Evolutionary conservation across 495 filamentous ascomycete genomes (phyloP).

Genomic region (Penicillium herquei): DNA sequence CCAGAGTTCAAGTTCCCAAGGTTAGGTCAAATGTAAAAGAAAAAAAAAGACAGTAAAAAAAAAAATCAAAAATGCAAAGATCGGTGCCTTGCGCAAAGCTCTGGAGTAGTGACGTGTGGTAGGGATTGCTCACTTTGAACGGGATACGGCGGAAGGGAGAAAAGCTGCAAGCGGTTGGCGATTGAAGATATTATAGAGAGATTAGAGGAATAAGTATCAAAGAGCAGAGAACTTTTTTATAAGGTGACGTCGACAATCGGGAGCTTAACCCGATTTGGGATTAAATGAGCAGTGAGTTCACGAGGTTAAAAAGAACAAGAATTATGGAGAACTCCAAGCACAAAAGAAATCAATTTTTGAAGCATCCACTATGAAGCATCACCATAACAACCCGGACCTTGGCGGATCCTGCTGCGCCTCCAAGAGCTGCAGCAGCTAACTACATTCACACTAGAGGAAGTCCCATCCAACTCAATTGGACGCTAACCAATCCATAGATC

Average conservation of each 20-base stretch:
- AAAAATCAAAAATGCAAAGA: no score
- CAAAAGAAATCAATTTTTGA: background rate
- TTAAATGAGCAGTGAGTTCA: background rate
- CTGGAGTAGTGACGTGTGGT: slow-evolving; percentile 37
- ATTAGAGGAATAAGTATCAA: background rate
- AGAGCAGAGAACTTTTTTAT: slow-evolving; percentile 7
- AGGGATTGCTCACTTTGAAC: slow-evolving; percentile 17
- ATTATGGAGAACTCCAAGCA: background rate
- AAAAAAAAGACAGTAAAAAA: slow-evolving; percentile 16
- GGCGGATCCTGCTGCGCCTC: slow-evolving; percentile 14
- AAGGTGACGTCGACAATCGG: slow-evolving; percentile 42
- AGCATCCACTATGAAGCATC: background rate
- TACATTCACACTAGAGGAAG: background rate
- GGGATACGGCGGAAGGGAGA: slow-evolving; percentile 34
- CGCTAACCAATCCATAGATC: background rate
- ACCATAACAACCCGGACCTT: slow-evolving; percentile 1
- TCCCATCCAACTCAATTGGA: slow-evolving; percentile 8
- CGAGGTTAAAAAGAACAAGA: background rate
- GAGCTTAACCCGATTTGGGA: slow-evolving; percentile 24
- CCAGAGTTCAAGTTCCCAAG: slow-evolving; percentile 1
- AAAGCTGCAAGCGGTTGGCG: slow-evolving; percentile 31
- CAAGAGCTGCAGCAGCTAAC: background rate
- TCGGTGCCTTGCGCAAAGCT: slow-evolving; percentile 30
- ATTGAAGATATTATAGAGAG: slow-evolving; percentile 3
- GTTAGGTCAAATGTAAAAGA: slow-evolving; percentile 12